A percentile compares a stretch with the other conserved stretches of the same genome.
Evolutionary conservation across 805 yeast species (phyloP).

Genomic region (Lipomyces anomalus): DNA sequence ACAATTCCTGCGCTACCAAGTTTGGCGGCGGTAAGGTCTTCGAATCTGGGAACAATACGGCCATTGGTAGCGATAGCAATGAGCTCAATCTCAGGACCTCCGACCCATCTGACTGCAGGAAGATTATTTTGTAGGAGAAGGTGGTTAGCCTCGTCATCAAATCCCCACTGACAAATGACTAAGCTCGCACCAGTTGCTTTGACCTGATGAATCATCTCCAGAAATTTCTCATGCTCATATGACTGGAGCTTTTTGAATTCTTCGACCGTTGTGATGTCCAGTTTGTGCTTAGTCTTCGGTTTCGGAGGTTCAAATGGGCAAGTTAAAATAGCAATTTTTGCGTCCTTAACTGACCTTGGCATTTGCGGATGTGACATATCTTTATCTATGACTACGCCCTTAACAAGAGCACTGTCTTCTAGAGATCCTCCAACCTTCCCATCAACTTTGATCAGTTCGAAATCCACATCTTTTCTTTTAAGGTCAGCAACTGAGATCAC

Average conservation of each 20-base stretch:
- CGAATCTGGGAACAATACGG: constrained; percentile 94
- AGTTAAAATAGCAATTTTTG: constrained; percentile 88
- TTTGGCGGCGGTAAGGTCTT: constrained; percentile 75
- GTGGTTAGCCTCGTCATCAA: constrained; percentile 97
- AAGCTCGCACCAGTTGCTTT: constrained; percentile 90
- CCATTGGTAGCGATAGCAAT: constrained; percentile 98
- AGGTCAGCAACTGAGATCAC: constrained; percentile 88
- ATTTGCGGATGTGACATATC: constrained; percentile 98
- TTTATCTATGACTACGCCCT: constrained; percentile 91
- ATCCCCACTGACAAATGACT: constrained; percentile 99
- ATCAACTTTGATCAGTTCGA: constrained; percentile 90
- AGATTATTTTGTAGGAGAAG: constrained; percentile 77
- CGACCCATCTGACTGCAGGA: constrained; percentile 98
- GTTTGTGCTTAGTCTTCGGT: constrained; percentile 97
- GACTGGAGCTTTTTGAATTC: constrained; percentile 86
- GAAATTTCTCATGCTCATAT: constrained; percentile 86
- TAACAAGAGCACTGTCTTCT: constrained; percentile 75
- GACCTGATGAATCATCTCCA: constrained; percentile 80
- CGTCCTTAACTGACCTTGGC: constrained; percentile 76
- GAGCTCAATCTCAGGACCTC: constrained; percentile 92
- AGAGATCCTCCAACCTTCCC: constrained; percentile 94
- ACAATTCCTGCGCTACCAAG: constrained; percentile 84
- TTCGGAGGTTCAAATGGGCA: constrained; percentile 99
- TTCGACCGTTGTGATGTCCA: constrained; percentile 88
- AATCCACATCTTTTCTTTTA: constrained; percentile 90